Evolutionary conservation across 1,284 basidiomycete species (phyloP), one percentile per base, ranked within the genome.

Genomic region (Anthracocystis walkeri): DNA sequence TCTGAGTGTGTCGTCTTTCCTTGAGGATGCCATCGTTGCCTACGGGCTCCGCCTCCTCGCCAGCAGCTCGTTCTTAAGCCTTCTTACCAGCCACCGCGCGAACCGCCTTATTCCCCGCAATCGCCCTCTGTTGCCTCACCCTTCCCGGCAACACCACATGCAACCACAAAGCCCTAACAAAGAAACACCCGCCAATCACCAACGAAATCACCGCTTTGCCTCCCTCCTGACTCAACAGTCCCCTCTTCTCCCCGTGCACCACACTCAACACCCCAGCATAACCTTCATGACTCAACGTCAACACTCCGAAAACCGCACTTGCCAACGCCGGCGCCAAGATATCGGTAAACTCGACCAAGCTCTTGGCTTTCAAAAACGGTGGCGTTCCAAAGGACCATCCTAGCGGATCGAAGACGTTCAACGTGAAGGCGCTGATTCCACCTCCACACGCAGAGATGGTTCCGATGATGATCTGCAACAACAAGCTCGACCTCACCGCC

Each of bases 391-490:
- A 56, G 18, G 29, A 56, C 80, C 80, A 82, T 27, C 80, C 80
- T 27, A 65, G 41, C n/a, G 79, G 73, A 38, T 77, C 66, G 27
- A 77, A 77, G 10, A 80, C 71, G 57, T 71, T 68, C 38, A 82
- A 68, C 12, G 79, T 80, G 31, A 79, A 78, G 1, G 79, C 79
- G 16, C 56, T 46, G 64, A 80, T 79, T 0, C 79, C 79, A 20
- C 80, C 80, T 7, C 79, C 79, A 31, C 70, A 80, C 16, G 80
- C 77, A 4, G 72, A 72, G 48, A 82, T 45, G 23, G 78, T 80
- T 10, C 74, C 80, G 21, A 73, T 54, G 44, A 81, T 33, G 35
- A 81, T 33, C 57, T 80, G 79, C 12, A 79, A 31, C 41, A 79
- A 49, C 42, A 78, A 23, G 14, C 58, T 64, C n/a, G 23, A 27